Evolutionary conservation across 805 yeast species (phyloP).

Genomic region (Yueomyces sp.): DNA sequence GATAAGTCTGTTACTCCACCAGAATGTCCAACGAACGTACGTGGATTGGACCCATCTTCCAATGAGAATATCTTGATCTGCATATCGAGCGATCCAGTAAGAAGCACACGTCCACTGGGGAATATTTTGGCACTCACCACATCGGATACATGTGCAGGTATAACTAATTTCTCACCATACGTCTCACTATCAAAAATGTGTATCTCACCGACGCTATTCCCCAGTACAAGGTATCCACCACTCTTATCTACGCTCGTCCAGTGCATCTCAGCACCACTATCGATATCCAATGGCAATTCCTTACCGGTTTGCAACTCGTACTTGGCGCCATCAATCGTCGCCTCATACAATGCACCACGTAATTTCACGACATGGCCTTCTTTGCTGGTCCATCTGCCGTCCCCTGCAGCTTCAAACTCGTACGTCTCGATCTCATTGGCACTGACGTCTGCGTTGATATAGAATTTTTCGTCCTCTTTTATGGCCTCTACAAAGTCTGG

Average conservation of each 20-base stretch:
- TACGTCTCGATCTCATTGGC: slow-evolving; percentile 16
- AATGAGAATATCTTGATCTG: slow-evolving; percentile 50
- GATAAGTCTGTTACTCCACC: slow-evolving; percentile 34
- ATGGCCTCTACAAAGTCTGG: slow-evolving; percentile 32
- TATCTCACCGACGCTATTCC: slow-evolving; percentile 25
- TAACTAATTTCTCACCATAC: background rate
- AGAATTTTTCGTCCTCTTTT: slow-evolving; percentile 29
- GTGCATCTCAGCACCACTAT: slow-evolving; percentile 1
- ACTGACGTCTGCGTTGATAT: slow-evolving; percentile 27
- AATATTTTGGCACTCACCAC: slow-evolving; percentile 35
- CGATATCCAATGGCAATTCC: slow-evolving; percentile 1
- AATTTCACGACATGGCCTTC: background rate
- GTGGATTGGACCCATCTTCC: slow-evolving; percentile 31
- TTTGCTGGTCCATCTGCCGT: background rate
- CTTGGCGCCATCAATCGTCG: slow-evolving; percentile 1
- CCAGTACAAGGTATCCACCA: slow-evolving; percentile 20
- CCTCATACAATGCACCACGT: no score
- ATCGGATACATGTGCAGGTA: slow-evolving; percentile 38
- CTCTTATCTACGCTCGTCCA: slow-evolving; percentile 26
- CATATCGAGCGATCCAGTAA: slow-evolving; percentile 48
- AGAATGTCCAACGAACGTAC: slow-evolving; percentile 40
- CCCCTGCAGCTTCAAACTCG: slow-evolving; percentile 10
- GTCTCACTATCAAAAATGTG: background rate
- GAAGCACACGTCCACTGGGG: slow-evolving; percentile 50
- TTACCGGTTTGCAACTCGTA: slow-evolving; percentile 6